Evolutionary conservation across 2,329 filamentous ascomycete genomes (phyloP).

Genomic region (Sporothrix mexicana): DNA sequence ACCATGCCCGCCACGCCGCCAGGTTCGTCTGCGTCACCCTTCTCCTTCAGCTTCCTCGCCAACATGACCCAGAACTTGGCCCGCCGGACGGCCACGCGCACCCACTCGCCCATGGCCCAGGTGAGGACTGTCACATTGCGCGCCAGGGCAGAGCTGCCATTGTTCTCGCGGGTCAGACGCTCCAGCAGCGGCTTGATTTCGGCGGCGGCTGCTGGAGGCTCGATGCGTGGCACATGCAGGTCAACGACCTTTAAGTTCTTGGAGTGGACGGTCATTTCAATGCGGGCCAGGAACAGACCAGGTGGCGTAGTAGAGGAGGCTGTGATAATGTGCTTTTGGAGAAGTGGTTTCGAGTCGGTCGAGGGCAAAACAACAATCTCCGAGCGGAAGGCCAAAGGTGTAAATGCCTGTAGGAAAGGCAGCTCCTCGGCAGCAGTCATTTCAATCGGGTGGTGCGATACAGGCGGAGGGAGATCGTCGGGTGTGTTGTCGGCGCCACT

Average conservation of each 20-base stretch:
- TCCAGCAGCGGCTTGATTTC: conserved; percentile 64
- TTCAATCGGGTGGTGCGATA: conserved; percentile 69
- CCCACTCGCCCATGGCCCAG: conserved; percentile 74
- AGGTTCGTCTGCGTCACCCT: conserved; percentile 39
- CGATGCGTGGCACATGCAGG: conserved; percentile 61
- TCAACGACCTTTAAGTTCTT: conserved; percentile 56
- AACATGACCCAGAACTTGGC: conserved; percentile 68
- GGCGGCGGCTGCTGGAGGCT: conserved; percentile 58
- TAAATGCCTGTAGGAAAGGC: conserved; percentile 74
- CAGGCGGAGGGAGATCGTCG: conserved; percentile 47
- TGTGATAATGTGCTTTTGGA: conserved; percentile 61
- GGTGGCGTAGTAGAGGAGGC: conserved; percentile 54
- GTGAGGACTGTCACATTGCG: conserved; percentile 65
- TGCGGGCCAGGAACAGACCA: conserved; percentile 62
- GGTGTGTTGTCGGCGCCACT: conserved; percentile 41
- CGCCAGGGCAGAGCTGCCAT: conserved; percentile 48
- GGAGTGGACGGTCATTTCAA: conserved; percentile 66
- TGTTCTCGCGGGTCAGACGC: conserved; percentile 43
- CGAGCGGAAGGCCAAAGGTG: conserved; percentile 67
- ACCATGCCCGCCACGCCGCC: conserved; percentile 35
- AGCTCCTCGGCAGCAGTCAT: conserved; percentile 69
- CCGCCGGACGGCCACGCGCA: conserved; percentile 63
- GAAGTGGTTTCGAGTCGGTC: conserved; percentile 35
- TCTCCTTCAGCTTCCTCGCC: conserved; percentile 53
- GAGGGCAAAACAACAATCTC: conserved; percentile 54